Evolutionary conservation across 139 green algal species (phyloP), one percentile per base, ranked within the genome.

Genomic region (Axilococcus clingmanii): DNA sequence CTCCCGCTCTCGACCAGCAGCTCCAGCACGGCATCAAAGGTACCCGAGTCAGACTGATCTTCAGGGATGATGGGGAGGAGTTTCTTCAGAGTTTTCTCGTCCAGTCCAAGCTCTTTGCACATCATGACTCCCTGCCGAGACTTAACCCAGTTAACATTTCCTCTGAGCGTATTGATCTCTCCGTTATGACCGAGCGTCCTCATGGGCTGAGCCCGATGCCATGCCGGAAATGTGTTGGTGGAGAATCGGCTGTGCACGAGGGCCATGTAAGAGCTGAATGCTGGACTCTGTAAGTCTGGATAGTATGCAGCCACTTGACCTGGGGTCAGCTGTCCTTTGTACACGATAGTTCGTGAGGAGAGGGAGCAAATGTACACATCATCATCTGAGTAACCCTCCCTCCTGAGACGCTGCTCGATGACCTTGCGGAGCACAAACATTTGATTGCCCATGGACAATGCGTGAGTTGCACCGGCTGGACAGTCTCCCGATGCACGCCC

Each of bases 241-340:
- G 79, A 93, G 76, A 97, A 97, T 59, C 89, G 84, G 3, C 66
- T 85, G 78, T 97, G 89, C 38, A 97, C 84, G 22, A 97, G 65
- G 19, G 84, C 80, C 86, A 96, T 85, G 74, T 91, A 94, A 27
- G 71, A 74, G 25, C 66, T 73, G 74, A 96, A 97, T 36, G 72
- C 48, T 36, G 76, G 56, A 41, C 59, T 24, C 54, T 81, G 72
- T 40, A 97, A 72, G 71, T 96, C 88, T 12, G 59, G 59, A 64
- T 78, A 96, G 77, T 96, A 96, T 19, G 42, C 20, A 8, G 61
- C 53, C 4, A 96, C 79, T 67, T 93, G 83, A 40, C 72, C 76
- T 1, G 89, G 82, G 17, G 79, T 94, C 17, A 97, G 88, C 80
- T 97, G 89, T 5, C 89, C 89, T 78, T 97, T 97, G 79, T 97